These are phyloP conservation scores for Sphaerosporella brunnea DNA, from an alignment of 495 filamentous ascomycete genomes.

Conservation along the genomic window DNA sequence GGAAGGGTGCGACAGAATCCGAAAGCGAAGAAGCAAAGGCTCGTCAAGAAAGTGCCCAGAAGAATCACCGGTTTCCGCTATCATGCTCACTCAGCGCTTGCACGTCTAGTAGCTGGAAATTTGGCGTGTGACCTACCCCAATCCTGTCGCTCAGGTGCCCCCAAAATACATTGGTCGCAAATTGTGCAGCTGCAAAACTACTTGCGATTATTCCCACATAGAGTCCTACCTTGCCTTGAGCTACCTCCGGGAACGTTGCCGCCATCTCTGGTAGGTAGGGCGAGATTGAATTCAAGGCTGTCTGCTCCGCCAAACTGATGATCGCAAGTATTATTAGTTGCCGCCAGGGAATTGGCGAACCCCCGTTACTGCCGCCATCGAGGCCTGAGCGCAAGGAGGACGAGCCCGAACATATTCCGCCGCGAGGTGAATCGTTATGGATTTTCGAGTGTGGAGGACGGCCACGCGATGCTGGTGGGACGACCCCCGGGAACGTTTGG, in stretches of 20 bases:
- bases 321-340: conserved; percentile 75
- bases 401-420: background rate
- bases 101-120: too few relatives aligned
- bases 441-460: conserved; percentile 29
- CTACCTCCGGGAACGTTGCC: conserved; percentile 63
- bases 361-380: background rate
- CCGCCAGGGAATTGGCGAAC: conserved; percentile 41
- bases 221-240: conserved; percentile 50
- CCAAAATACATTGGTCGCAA: conserved; percentile 66
- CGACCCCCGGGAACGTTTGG: conserved; percentile 71
- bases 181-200: conserved; percentile 65
- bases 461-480: conserved; percentile 62
- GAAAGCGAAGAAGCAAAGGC: conserved; percentile 65
- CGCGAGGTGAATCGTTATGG: background rate
- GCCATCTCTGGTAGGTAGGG: conserved; percentile 92
- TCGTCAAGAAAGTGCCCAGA: conserved; percentile 64
- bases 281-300: conserved; percentile 88
- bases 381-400: background rate
- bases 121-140: conserved; percentile 37
- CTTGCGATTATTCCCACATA: conserved; percentile 85
- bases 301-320: conserved; percentile 83
- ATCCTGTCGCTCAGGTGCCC: conserved; percentile 76
- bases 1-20: conserved; percentile 68
- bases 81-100: too few relatives aligned
- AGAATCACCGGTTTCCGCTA: conserved; percentile 73